Base-by-base conservation (phyloP, 2,329 filamentous ascomycete species). In the Neonectria hederae region DNA sequence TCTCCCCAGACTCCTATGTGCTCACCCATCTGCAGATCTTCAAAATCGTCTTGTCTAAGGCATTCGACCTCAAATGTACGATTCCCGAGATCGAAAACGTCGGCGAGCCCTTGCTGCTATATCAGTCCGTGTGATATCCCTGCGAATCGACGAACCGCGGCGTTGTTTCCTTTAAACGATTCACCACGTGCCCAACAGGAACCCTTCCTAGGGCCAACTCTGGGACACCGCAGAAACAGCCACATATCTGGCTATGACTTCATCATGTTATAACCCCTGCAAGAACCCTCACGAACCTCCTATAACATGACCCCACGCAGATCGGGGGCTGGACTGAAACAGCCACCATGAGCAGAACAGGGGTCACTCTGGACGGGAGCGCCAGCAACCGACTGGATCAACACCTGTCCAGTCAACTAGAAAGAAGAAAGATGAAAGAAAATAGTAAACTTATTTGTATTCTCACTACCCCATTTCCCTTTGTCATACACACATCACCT, bases 21-120 rank as follows among this genome's bases (percentile, higher is more conserved):
- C 67, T 69, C 17, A 61, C 53, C 53, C 13, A 13, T 1, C 21
- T 8, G 2, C 74, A 98, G 95, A 99, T 99, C 76, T 99, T 99
- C 88, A 99, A 99, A 81, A 99, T 99, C 74, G 96, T 99, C 62
- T 87, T 99, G 24, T 97, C 95, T 69, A 99, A 99, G 82, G 96
- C 96, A 2, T 99, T 99, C 77, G 96, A 99, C 79, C 87, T 99
- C 63, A 97, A 97, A 80, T 99, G 96, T 84, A 99, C 96, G 30
- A 98, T 99, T 76, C 96, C 96, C 52, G 96, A 99, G 81, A 98
- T 99, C 80, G 95, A 97, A 82, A 97, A 98, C 78, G 91, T 97
- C 62, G 96, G 96, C 81, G 96, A 99, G 81, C 96, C 96, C 22
- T 85, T 99, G 54, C 86, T 99, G 51, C 87, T 99, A 69, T 99